Evolutionary conservation across 2,329 filamentous ascomycete species (phyloP), one percentile per base, ranked within the genome.

Genomic region (Penicillium sp.): DNA sequence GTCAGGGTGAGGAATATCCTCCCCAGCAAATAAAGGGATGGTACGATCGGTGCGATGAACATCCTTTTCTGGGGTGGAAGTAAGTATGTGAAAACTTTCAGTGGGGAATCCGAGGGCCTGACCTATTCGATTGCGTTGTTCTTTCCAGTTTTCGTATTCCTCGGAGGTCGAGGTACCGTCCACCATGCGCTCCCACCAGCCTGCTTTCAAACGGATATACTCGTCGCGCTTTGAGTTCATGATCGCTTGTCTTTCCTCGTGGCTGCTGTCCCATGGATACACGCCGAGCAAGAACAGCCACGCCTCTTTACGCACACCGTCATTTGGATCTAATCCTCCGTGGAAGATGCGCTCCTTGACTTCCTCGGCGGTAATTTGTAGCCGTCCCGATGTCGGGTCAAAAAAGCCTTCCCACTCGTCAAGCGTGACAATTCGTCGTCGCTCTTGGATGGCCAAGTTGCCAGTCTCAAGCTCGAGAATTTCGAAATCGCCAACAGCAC

Each of bases 281-380:
- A 99, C 90, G 0, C 92, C 95, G 0, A 99, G 84, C 16, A 99
- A 79, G 77, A 96, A 99, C 0, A 97, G 83, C 95, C 95, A 99
- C 0, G 94, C 95, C 75, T 98, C 93, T 77, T 98, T 98, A 52
- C 96, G 84, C 4, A 97, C 93, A 0, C 93, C 93, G 69, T 98
- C 94, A 16, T 97, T 90, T 0, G 91, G 80, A 72, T 96, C 89
- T 0, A 99, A 81, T 0, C 95, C 95, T 30, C 95, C 95, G 72
- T 98, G 95, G 75, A 98, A 99, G 58, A 99, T 86, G n/a, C 95
- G 86, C 73, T 98, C 94, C 76, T 98, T 99, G 65, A 96, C 93
- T 74, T 99, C 95, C 67, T 97, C 92, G 3, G 89, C 83, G 0
- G 93, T 98, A 49, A 96, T 80, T 3, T 89, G 85, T 2, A 99